Conservation (phyloP, 805 yeast species). For the Crinitomyces ghanaensis region DNA sequence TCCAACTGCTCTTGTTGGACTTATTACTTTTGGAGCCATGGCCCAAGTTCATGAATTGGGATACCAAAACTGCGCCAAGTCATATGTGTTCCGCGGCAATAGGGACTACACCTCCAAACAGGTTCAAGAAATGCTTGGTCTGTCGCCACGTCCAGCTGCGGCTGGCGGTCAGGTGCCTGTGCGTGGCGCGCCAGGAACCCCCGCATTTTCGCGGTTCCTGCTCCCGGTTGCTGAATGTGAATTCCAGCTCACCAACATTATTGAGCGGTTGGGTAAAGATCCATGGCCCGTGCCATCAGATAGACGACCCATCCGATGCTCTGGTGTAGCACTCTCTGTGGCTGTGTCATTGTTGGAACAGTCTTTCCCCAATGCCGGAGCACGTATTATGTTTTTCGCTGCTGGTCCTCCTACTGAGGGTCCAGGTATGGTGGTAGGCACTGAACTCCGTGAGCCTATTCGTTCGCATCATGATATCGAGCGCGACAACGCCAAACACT, state of each 20-base stretch:
- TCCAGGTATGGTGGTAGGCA: conserved; percentile 90
- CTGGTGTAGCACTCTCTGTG: conserved; percentile 84
- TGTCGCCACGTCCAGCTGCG: conserved; percentile 16
- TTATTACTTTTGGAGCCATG: conserved; percentile 81
- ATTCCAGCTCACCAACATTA: conserved; percentile 64
- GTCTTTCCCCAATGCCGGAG: conserved; percentile 64
- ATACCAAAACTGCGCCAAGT: conserved; percentile 53
- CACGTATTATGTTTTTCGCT: conserved; percentile 79
- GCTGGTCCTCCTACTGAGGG: conserved; percentile 93
- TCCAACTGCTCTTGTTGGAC: conserved; percentile 78
- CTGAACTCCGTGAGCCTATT: conserved; percentile 87
- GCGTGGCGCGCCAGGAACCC: conserved; percentile 19
- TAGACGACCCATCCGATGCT: conserved; percentile 77
- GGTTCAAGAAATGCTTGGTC: conserved; percentile 54
- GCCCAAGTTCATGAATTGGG: conserved; percentile 81
- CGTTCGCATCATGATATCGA: conserved; percentile 97
- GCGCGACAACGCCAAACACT: conserved; percentile 78
- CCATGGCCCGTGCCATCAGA: conserved; percentile 85
- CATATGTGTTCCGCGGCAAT: conserved; percentile 78
- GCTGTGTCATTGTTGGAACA: conserved; percentile 76
- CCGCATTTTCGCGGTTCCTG: conserved; percentile 51
- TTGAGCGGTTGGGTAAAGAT: conserved; percentile 67
- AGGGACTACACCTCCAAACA: conserved; percentile 59
- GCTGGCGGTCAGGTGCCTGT: conserved; percentile 26
- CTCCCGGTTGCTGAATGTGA: conserved; percentile 69